Percentiles rank a stretch among this genome's conserved stretches.
Conservation (phyloP, 1,284 basidiomycete genomes). For the Paramarasmius palmivorus region DNA sequence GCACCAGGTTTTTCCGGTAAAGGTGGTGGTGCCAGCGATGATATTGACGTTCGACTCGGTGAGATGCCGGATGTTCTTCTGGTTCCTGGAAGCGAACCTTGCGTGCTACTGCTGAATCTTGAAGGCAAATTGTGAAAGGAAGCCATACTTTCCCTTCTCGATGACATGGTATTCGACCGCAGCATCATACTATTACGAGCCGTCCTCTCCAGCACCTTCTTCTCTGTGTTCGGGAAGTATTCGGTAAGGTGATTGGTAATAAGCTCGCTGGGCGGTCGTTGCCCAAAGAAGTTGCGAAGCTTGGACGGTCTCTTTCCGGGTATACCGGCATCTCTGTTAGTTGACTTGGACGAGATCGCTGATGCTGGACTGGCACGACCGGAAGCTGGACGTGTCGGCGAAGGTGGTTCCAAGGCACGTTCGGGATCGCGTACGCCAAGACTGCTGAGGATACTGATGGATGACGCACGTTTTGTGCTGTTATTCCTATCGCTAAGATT, state of each 20-base stretch:
- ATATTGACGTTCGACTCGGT: conserved; percentile 50
- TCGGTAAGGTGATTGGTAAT: conserved; percentile 96
- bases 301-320: conserved; percentile 68
- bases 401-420: conserved; percentile 56
- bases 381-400: conserved; percentile 31
- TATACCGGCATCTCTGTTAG: conserved; percentile 18
- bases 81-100: conserved; percentile 52
- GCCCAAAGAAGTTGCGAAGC: conserved; percentile 97
- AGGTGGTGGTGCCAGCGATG: conserved; percentile 43
- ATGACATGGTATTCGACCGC: conserved; percentile 33
- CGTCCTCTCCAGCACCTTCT: conserved; percentile 84
- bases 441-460: conserved; percentile 91
- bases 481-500: conserved; percentile 49
- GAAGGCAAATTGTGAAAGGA: conserved; percentile 42
- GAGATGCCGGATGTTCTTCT: conserved; percentile 27
- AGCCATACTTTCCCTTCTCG: conserved; percentile 50
- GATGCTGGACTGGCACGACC: conserved; percentile 32
- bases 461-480: conserved; percentile 89
- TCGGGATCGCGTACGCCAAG: conserved; percentile 80
- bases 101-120: conserved; percentile 70
- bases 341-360: conserved; percentile 27
- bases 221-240: conserved; percentile 94
- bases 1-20: conserved; percentile 38
- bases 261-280: conserved; percentile 94
- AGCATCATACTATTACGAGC: conserved; percentile 83